Conservation (phyloP, 805 yeast species). For the Suhomyces sp. region DNA sequence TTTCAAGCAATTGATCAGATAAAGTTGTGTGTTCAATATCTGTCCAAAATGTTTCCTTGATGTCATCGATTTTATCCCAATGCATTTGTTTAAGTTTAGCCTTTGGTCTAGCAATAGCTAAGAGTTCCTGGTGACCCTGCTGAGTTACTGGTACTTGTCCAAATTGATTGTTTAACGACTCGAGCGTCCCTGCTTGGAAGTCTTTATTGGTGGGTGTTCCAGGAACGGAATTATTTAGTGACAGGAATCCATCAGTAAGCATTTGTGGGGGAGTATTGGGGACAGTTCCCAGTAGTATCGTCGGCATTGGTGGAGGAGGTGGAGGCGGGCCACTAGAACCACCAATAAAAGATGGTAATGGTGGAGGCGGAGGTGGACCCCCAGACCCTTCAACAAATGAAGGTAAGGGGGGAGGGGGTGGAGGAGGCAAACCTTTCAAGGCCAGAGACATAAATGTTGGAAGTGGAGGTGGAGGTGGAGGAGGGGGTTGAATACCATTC, state of each 20-base stretch:
- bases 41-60: slow-evolving; percentile 86
- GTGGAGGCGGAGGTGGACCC: slow-evolving; percentile 21
- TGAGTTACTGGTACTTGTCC: too few species aligned
- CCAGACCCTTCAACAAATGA: neutral
- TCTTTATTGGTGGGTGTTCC: too few species aligned
- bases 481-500: slow-evolving; percentile 1
- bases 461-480: slow-evolving; percentile 8
- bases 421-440: slow-evolving; percentile 4
- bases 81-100: slow-evolving; percentile 89
- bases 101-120: slow-evolving; percentile 49
- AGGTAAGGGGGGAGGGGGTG: slow-evolving; percentile 10
- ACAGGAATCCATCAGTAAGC: neutral
- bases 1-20: slow-evolving; percentile 63
- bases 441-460: too few species aligned
- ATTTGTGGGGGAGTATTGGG: too few species aligned
- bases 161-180: too few species aligned
- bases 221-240: too few species aligned
- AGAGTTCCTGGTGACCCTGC: too few species aligned
- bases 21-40: slow-evolving; percentile 56
- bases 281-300: slow-evolving; percentile 8
- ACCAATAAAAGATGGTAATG: slow-evolving; percentile 12
- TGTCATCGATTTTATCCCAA: slow-evolving; percentile 90
- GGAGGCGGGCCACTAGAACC: slow-evolving; percentile 12
- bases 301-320: slow-evolving; percentile 26
- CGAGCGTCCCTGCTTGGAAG: too few species aligned